Conservation (phyloP, 441 rosid genomes). For the Dalechampia spathulata region DNA sequence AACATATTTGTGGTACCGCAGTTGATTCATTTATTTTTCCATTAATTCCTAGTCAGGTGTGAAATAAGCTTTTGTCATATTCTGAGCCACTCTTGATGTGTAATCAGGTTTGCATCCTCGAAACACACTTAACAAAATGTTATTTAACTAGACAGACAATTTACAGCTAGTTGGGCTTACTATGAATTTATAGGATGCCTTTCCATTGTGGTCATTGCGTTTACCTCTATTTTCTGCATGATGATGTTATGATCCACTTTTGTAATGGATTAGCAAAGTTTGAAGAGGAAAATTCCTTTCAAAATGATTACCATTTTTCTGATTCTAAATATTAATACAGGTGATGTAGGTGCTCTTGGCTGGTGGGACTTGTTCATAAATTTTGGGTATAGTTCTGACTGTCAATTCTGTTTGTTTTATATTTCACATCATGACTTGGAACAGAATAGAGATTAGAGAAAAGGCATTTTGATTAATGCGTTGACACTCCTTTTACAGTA, state of each 20-base stretch:
- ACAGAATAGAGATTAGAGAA: constrained; percentile 6
- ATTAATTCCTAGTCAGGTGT: no score
- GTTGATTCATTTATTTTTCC: not conserved
- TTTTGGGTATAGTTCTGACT: constrained; percentile 52
- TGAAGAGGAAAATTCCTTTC: no score
- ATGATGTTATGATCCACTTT: not conserved
- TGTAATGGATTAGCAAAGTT: constrained; percentile 7
- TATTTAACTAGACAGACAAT: no score
- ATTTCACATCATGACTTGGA: not conserved
- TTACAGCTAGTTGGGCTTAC: no score
- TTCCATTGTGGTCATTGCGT: no score
- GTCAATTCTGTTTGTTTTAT: constrained; percentile 14
- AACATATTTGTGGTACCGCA: not conserved
- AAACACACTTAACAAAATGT: no score
- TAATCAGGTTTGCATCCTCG: no score
- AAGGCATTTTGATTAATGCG: constrained; percentile 13
- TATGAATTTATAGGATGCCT: no score
- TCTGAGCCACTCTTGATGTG: no score
- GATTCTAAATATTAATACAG: constrained; percentile 32
- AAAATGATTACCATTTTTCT: no score
- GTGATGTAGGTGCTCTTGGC: constrained; percentile 82
- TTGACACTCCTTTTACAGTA: constrained; percentile 42
- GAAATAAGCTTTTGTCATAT: no score
- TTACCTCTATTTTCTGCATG: not conserved
- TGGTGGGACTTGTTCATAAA: constrained; percentile 99